Conservation (phyloP, 106 monocot species). For the Xerophyta viscosa region DNA sequence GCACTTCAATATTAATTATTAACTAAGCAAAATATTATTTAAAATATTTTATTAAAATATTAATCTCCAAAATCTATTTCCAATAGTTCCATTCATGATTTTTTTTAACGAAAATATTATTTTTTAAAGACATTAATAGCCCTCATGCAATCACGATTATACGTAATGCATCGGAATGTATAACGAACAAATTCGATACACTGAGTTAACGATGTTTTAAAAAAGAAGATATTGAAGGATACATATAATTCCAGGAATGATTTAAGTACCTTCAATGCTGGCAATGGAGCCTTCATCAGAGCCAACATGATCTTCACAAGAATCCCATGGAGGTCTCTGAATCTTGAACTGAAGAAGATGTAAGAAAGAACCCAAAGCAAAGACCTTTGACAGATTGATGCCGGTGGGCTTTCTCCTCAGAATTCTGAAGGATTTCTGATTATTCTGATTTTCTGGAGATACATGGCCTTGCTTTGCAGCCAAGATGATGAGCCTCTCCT, state of each 20-base stretch:
- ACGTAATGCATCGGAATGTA: too few species aligned
- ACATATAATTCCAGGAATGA: not conserved
- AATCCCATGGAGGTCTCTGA: not conserved
- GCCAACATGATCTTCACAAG: not conserved
- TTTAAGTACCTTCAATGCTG: slow-evolving; percentile 49
- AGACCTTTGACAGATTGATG: slow-evolving; percentile 40
- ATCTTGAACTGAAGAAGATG: slow-evolving; percentile 25
- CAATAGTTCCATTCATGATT: too few species aligned
- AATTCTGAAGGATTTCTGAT: slow-evolving; percentile 11
- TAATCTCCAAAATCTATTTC: too few species aligned
- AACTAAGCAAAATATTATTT: too few species aligned
- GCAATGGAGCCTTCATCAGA: slow-evolving; percentile 31
- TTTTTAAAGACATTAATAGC: too few species aligned
- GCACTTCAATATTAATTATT: too few species aligned
- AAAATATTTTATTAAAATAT: too few species aligned
- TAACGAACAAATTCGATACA: too few species aligned
- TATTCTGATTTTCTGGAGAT: slow-evolving; percentile 6
- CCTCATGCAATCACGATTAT: too few species aligned
- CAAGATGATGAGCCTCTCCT: slow-evolving; percentile 64
- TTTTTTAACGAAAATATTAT: too few species aligned
- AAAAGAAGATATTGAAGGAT: not conserved
- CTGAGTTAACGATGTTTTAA: too few species aligned
- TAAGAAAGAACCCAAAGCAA: slow-evolving; percentile 54
- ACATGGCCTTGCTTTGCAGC: slow-evolving; percentile 33
- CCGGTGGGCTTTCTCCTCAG: slow-evolving; percentile 19